Base-by-base conservation (phyloP, 2,329 filamentous ascomycete species). In the Volutella citrinella region DNA sequence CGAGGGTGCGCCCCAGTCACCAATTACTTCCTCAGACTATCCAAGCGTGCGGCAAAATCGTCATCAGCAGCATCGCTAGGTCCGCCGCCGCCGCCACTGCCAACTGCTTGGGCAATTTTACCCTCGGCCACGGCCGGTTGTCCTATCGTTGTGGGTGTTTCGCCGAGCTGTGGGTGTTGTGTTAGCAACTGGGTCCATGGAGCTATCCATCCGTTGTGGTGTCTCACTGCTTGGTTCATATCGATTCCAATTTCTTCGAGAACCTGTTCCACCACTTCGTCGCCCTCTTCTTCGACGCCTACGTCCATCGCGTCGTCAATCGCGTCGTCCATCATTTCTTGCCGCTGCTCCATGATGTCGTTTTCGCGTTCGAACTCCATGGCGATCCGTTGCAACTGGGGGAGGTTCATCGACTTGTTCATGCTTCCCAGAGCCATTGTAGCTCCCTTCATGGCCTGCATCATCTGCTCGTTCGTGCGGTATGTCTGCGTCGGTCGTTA, bases 281-380 rank as follows among this genome's bases (percentile, higher is more conserved):
- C 93, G 20, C 90, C 87, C 61, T 97, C 93, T 52, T 95, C 93
- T 56, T 98, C 93, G 42, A 95, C 81, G 12, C 78, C 80, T 22
- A 95, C 72, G 16, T 94, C 93, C 53, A 93, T 96, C 30, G 91
- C 90, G 60, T 98, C 93, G 59, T 98, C 93, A 40, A 98, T 93
- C 14, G 89, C 91, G 63, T 97, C 93, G 58, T 97, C 91, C 93
- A 98, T 97, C 87, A 98, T 96, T 64, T 97, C 93, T 62, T 97
- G 90, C 46, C 93, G 79, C 66, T 97, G 89, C 52, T 98, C 93
- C 93, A 98, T 98, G 39, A 98, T 90, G 56, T 97, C 93, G 65
- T 97, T 98, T 65, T 98, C 93, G 54, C 87, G 84, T 67, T 98
- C 93, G 55, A 98, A 98, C 57, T 98, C 93, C 90, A 96, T 95